phyloP scores from a whole-genome alignment of 2,329 filamentous ascomycete genomes.

The Bimuria novae-zelandiae region DNA sequence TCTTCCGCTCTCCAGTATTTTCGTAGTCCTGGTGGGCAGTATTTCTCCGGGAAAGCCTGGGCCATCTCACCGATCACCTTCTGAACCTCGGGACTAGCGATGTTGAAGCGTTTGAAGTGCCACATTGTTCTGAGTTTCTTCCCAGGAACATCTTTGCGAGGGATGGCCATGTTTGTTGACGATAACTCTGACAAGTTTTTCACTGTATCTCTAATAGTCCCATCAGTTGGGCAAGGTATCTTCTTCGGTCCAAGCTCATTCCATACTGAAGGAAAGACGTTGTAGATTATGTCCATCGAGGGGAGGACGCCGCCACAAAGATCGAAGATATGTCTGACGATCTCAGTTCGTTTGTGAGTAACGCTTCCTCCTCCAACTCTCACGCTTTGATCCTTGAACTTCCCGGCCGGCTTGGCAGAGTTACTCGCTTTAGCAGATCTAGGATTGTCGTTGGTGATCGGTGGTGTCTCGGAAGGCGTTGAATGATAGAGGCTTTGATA shows the following conservation, averaged over 20 bases:
- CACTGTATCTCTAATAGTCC: conserved; percentile 57
- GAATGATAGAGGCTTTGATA: conserved; percentile 23
- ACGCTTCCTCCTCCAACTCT: conserved; percentile 49
- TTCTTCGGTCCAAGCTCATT: conserved; percentile 46
- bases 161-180: conserved; percentile 47
- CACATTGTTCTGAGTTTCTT: conserved; percentile 58
- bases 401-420: background rate
- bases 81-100: conserved; percentile 52
- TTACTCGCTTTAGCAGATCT: too few species aligned
- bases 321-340: conserved; percentile 60
- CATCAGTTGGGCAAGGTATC: conserved; percentile 54
- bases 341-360: conserved; percentile 49
- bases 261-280: conserved; percentile 61
- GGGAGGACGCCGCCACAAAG: conserved; percentile 61
- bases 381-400: conserved; percentile 20
- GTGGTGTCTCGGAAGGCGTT: background rate
- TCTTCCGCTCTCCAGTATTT: conserved; percentile 28
- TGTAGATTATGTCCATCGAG: conserved; percentile 58
- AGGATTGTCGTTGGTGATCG: too few species aligned
- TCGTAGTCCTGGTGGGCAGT: conserved; percentile 38
- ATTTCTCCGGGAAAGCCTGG: conserved; percentile 40
- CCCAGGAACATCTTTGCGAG: conserved; percentile 19
- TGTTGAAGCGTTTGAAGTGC: conserved; percentile 51
- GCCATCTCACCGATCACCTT: conserved; percentile 58
- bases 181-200: conserved; percentile 59